Evolutionary conservation across 2,329 filamentous ascomycete genomes (phyloP), one percentile per base, ranked within the genome.

Genomic region (Penicillium sp.): DNA sequence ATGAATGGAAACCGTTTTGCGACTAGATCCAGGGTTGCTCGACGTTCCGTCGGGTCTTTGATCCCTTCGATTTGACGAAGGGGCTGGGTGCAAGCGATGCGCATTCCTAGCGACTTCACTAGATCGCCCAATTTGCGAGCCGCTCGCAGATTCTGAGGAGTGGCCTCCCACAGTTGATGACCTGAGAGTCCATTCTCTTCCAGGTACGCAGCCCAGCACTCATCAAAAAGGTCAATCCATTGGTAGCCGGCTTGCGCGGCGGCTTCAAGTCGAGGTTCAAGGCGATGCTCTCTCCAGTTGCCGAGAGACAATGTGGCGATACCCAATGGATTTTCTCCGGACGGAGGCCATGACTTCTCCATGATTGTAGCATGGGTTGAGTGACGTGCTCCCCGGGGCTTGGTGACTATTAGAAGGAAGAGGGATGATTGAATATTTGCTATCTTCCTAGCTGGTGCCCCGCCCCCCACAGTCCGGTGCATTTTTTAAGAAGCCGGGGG

Each of bases 1-100:
- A 70, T 70, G 30, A 70, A 70, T 0, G 67, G 68, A 43, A 70
- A 70, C 7, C 68, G 60, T 30, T 69, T 65, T 1, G 66, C 65
- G 1, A 70, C 68, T 20, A 62, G 50, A 9, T 68, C 58, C 0
- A 70, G 49, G 0, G 59, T 52, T 8, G 34, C 54, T 1, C 53
- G 56, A 3, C 68, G 66, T 36, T 69, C 67, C 0, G 6, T 37
- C 0, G 62, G 61, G 29, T 70, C 64, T 44, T 62, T 66, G 40
- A 68, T 53, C 0, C 68, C 68, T 15, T 70, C 68, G 34, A 70
- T 68, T 13, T 58, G 46, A 21, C 68, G 67, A 6, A 68, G 59
- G 3, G 68, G 68, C 27, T 70, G 68, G 2, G 68, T 69, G 37
- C 67, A 70, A 1, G 61, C 61, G 33, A 70, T 68, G 12, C 55